Evolutionary conservation across 805 yeast species (phyloP).

Genomic region (Priceomyces fermenticarens): DNA sequence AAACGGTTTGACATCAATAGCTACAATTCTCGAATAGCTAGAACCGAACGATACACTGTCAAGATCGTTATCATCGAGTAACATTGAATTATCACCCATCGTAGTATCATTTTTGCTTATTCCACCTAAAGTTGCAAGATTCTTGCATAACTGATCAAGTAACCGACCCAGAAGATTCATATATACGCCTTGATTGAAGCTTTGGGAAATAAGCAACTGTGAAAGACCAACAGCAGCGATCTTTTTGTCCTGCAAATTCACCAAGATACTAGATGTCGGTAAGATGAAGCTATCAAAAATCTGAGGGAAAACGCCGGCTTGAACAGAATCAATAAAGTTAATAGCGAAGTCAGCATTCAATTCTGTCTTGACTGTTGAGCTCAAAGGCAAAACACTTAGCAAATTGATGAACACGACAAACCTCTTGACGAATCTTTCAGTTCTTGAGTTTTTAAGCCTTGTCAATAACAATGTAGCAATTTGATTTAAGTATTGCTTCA

Average conservation of each 20-base stretch:
- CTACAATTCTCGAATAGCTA: slow-evolving; percentile 68
- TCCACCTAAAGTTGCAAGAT: slow-evolving; percentile 26
- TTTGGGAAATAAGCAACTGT: slow-evolving; percentile 33
- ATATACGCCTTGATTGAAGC: slow-evolving; percentile 18
- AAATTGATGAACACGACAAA: slow-evolving; percentile 55
- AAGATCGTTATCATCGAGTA: slow-evolving; percentile 47
- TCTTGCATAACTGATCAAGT: slow-evolving; percentile 31
- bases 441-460: slow-evolving; percentile 74
- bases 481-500: slow-evolving; percentile 61
- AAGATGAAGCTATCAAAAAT: slow-evolving; percentile 47
- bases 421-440: slow-evolving; percentile 75
- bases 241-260: slow-evolving; percentile 55
- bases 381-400: slow-evolving; percentile 41
- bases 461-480: slow-evolving; percentile 75
- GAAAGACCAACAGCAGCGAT: slow-evolving; percentile 49
- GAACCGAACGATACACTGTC: slow-evolving; percentile 83
- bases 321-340: slow-evolving; percentile 69
- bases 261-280: slow-evolving; percentile 48
- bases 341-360: slow-evolving; percentile 50
- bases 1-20: slow-evolving; percentile 55
- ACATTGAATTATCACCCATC: slow-evolving; percentile 20
- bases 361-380: slow-evolving; percentile 24
- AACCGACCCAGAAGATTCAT: slow-evolving; percentile 23
- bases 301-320: slow-evolving; percentile 55
- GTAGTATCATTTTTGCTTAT: slow-evolving; percentile 12